A percentile compares a stretch with the other conserved stretches of the same genome.
Evolutionary conservation across 129 eudicot genomes (phyloP).

Genomic region (Escallonia rubra): DNA sequence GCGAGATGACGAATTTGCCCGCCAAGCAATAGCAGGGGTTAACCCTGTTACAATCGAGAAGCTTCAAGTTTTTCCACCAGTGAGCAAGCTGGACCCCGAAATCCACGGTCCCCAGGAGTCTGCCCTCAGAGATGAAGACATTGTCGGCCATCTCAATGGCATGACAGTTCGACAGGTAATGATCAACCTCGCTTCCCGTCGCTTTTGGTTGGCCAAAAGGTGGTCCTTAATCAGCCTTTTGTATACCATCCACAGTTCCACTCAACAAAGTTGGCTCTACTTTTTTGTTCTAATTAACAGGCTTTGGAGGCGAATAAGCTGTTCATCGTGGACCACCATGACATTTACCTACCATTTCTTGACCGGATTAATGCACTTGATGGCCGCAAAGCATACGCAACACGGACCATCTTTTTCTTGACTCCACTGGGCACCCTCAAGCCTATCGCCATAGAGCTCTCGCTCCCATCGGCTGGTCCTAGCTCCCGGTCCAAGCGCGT

Average conservation of each 20-base stretch:
- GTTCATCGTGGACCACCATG: conserved; percentile 79
- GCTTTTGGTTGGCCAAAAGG: too few relatives aligned
- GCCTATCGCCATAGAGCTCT: conserved; percentile 93
- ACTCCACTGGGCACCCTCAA: conserved; percentile 70
- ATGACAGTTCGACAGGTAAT: conserved; percentile 87
- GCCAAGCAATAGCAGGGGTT: conserved; percentile 89
- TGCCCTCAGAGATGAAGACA: conserved; percentile 79
- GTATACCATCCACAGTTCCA: too few relatives aligned
- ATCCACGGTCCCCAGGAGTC: conserved; percentile 75
- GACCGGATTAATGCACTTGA: conserved; percentile 88
- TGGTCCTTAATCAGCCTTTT: too few relatives aligned
- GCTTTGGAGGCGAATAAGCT: conserved; percentile 79
- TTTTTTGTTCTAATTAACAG: conserved; percentile 27
- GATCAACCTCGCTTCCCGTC: too few relatives aligned
- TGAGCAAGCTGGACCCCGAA: conserved; percentile 79
- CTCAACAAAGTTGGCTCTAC: too few relatives aligned
- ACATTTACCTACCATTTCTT: conserved; percentile 72
- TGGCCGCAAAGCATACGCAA: conserved; percentile 90
- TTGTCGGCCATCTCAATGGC: conserved; percentile 68
- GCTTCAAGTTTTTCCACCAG: conserved; percentile 73
- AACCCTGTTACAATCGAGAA: conserved; percentile 85
- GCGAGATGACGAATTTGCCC: conserved; percentile 94
- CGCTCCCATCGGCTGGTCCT: conserved; percentile 55
- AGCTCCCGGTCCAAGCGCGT: conserved; percentile 68
- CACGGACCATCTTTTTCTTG: conserved; percentile 77